phyloP scores from a whole-genome alignment of 768 basidiomycete genomes.

The Mrakia blollopis region DNA sequence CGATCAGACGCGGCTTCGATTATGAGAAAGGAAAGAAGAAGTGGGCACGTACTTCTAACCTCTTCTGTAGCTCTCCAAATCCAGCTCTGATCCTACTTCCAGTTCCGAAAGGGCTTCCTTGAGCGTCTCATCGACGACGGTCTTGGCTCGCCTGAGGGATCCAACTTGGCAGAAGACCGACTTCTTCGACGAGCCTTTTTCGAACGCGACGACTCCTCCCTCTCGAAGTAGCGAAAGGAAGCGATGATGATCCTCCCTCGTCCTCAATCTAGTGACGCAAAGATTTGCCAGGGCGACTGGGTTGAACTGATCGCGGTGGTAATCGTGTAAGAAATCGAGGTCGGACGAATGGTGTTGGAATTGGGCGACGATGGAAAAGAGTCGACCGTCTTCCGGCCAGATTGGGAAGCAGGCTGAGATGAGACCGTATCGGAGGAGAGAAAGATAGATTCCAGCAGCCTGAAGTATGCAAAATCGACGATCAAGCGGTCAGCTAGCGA shows the following conservation, averaged over 20 bases:
- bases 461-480: no score
- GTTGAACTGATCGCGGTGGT: no score
- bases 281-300: neutral
- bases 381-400: neutral
- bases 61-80: no score
- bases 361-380: neutral
- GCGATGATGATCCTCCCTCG: neutral
- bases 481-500: no score
- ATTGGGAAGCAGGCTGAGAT: neutral
- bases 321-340: no score
- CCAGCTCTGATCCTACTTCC: no score
- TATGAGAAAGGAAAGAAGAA: no score
- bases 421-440: neutral
- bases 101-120: no score
- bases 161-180: neutral
- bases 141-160: no score
- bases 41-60: no score
- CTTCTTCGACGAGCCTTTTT: neutral
- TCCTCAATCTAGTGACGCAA: neutral
- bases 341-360: neutral
- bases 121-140: no score
- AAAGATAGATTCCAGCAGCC: neutral
- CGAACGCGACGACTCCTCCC: neutral
- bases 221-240: neutral
- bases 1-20: no score